Evolutionary conservation across 2,329 filamentous ascomycete species (phyloP), one percentile per base, ranked within the genome.

Genomic region (Nannizziopsis barbatae): DNA sequence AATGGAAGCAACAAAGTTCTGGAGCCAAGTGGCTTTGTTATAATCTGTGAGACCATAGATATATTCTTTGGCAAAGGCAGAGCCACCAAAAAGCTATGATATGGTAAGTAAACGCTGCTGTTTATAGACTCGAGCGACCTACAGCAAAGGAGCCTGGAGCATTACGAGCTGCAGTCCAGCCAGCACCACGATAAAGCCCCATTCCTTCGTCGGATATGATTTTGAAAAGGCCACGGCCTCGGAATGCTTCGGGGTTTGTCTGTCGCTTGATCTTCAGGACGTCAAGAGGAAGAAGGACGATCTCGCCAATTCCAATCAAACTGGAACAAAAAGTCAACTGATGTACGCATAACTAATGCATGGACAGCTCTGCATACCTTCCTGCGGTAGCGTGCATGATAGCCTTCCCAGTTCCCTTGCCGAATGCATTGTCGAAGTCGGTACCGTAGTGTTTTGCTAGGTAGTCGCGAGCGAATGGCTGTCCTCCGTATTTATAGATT

Each of bases 221-320:
- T 70, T 77, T 83, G 64, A 96, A 72, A 52, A 98, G 76, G 53
- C 92, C 92, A 61, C 92, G 85, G 58, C 90, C 90, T 57, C 88
- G 81, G 81, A 98, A 98, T 32, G 92, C 89, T 64, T 96, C 92
- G 36, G 92, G 92, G 75, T 98, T 98, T 57, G 92, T 98, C 74
- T 98, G 92, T 61, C 92, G 83, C 79, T 98, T 98, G 74, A 98
- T 98, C 79, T 98, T 98, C 55, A 98, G 79, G 35, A 98, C 90
- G 60, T 98, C 92, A 52, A 98, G 80, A 37, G 92, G 92, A 36
- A 98, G 79, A 27, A 98, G 79, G 51, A 98, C 79, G 56, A 98
- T 94, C 73, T 98, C 92, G 63, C 92, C 92, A 60, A 98, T 95
- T 60, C 92, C 92, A 62, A 98, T 93, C 62, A 98, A 65, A 71